These are phyloP conservation scores for Endoconidiophora polonica DNA, from an alignment of 2,329 filamentous ascomycete species.

Conservation along the genomic window DNA sequence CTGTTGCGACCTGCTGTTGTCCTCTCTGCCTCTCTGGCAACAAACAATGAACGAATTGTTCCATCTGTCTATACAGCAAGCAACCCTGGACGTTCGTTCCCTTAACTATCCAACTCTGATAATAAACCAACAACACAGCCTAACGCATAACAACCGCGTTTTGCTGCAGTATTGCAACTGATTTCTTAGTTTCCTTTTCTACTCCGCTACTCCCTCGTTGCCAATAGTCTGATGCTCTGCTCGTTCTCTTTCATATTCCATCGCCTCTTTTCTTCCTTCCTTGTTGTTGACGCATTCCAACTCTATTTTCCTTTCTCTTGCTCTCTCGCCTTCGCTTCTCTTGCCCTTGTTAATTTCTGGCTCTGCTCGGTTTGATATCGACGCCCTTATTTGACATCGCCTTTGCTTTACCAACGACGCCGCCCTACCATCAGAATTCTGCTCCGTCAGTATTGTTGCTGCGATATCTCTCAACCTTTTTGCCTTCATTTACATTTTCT, in stretches of 20 bases:
- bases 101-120: too few relatives aligned
- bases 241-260: neutral
- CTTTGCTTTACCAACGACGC: neutral
- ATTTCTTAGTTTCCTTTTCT: neutral
- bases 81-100: too few relatives aligned
- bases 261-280: neutral
- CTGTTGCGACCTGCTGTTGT: too few relatives aligned
- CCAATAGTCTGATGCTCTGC: neutral
- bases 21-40: too few relatives aligned
- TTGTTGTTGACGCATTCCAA: constrained; percentile 6
- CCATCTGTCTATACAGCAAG: too few relatives aligned
- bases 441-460: neutral
- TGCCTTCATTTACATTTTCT: neutral
- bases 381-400: neutral
- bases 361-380: constrained; percentile 10
- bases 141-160: too few relatives aligned
- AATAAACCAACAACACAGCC: too few relatives aligned
- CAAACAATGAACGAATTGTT: too few relatives aligned
- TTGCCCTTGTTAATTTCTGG: neutral
- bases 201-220: neutral
- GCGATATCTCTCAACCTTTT: neutral
- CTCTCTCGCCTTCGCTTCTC: constrained; percentile 1
- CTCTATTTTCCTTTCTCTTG: constrained; percentile 3
- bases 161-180: neutral
- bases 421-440: constrained; percentile 6